Evolutionary conservation across 805 yeast genomes (phyloP), one percentile per base, ranked within the genome.

Genomic region (Zygoascus tannicola): DNA sequence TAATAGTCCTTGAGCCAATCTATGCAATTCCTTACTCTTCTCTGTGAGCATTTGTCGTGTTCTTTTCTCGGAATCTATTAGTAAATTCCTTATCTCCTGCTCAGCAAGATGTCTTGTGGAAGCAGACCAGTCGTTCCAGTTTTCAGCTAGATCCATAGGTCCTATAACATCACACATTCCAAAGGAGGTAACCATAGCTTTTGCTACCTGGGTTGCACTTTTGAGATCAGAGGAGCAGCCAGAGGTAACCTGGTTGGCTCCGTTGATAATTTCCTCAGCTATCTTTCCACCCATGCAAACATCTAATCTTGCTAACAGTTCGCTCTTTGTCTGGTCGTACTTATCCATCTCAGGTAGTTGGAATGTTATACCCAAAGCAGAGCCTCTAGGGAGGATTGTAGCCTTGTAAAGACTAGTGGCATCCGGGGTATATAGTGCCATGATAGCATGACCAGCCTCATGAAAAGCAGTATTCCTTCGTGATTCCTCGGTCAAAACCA

Each of bases 231-330:
- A 80, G 1, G 95, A 82, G 67, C 97, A 92, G 5, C 98, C 98
- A 56, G 90, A 78, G 2, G 97, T 90, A 10, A 92, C 95, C 59
- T 88, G 85, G 44, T 85, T 95, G 38, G 80, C 74, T 1, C 98
- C 98, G 59, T 85, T 85, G 40, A 84, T 73, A 3, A 85, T 70
- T 60, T 90, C 97, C 69, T 92, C 99, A 23, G 98, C 98, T 46
- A 87, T 80, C 63, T 88, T 88, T 51, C 99, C 99, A 48, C 98
- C 99, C 98, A 92, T 92, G 62, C 96, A 87, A 40, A 92, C 98
- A 63, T 92, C 98, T 52, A 92, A 66, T 50, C 94, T 72, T 0
- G 97, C 96, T 51, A 81, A 71, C 62, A 96, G 85, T 65, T 92
- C 97, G 48, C 73, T 77, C 61, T 76, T 83, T 26, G 96, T 86